Percentiles rank a stretch among this genome's conserved stretches.
phyloP scores from a whole-genome alignment of 352 stramenopile genomes.

The Phytophthora citricola region DNA sequence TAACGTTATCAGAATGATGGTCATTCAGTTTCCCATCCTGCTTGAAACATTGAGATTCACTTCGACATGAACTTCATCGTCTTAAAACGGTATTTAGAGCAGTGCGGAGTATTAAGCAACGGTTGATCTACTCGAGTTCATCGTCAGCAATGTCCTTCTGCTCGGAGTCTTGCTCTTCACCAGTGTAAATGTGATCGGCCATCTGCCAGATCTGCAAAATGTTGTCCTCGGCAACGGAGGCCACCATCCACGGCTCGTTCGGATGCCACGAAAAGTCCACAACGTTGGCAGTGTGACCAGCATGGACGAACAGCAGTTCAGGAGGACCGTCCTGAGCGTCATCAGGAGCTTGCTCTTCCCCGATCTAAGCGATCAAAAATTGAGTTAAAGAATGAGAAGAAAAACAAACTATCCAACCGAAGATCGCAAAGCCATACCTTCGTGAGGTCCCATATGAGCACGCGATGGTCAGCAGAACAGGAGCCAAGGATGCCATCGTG shows the following conservation, averaged over 20 bases:
- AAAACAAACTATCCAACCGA: no score
- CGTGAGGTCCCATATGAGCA: slow-evolving; percentile 97
- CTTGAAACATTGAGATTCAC: neutral
- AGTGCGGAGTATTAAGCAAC: no score
- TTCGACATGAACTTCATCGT: neutral
- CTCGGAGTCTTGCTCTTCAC: slow-evolving; percentile 70
- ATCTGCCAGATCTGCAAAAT: slow-evolving; percentile 99
- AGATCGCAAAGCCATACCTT: slow-evolving; percentile 37
- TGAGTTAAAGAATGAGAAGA: neutral
- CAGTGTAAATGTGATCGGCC: slow-evolving; percentile 98
- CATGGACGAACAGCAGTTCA: slow-evolving; percentile 99
- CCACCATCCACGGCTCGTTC: slow-evolving; percentile 96
- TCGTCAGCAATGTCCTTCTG: slow-evolving; percentile 67
- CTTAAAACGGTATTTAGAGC: neutral
- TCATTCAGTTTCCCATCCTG: no score
- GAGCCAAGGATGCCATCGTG: slow-evolving; percentile 96
- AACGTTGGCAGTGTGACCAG: slow-evolving; percentile 98
- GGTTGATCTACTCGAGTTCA: slow-evolving; percentile 63
- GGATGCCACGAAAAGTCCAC: slow-evolving; percentile 97
- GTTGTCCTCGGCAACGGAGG: slow-evolving; percentile 98
- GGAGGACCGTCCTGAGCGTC: slow-evolving; percentile 97
- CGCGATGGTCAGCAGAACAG: slow-evolving; percentile 94
- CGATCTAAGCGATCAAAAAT: slow-evolving; percentile 87
- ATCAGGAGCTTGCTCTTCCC: slow-evolving; percentile 94
- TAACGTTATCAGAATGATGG: slow-evolving; percentile 15